Percentiles rank a stretch among this genome's conserved stretches.
phyloP scores from a whole-genome alignment of 1,139 yeast genomes.

The Kodamaea alishanica region DNA sequence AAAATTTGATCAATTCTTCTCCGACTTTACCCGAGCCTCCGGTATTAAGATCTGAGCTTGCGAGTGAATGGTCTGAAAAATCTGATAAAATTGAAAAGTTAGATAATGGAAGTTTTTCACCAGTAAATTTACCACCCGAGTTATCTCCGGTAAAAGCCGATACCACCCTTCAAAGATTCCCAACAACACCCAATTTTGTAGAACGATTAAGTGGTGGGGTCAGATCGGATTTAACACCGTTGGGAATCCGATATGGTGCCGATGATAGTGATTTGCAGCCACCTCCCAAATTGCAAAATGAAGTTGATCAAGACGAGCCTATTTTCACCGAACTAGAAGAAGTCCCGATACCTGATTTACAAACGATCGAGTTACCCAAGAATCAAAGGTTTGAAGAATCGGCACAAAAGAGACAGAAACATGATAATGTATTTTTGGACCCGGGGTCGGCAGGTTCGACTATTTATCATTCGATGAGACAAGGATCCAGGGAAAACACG shows the following conservation, averaged over 20 bases:
- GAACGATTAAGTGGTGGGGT: constrained; percentile 16
- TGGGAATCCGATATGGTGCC: constrained; percentile 21
- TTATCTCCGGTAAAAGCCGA: constrained; percentile 15
- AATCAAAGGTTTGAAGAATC: constrained; percentile 1
- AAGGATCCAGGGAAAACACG: constrained; percentile 17
- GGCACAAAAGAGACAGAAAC: constrained; percentile 6
- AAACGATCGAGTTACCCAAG: constrained; percentile 6
- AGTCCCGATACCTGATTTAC: constrained; percentile 14
- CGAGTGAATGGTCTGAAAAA: constrained; percentile 3
- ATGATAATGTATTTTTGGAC: constrained; percentile 36
- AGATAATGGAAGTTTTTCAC: constrained; percentile 22
- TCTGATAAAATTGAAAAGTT: constrained; percentile 7
- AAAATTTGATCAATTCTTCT: constrained; percentile 44
- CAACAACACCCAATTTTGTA: constrained; percentile 45
- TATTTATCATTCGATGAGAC: constrained; percentile 29
- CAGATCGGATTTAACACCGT: constrained; percentile 22
- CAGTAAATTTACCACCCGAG: constrained; percentile 21
- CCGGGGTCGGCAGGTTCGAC: constrained; percentile 27
- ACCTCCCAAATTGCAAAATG: constrained; percentile 28
- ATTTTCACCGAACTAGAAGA: constrained; percentile 13
- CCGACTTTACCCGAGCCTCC: constrained; percentile 52
- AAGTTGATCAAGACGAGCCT: constrained; percentile 4
- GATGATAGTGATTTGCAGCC: constrained; percentile 33
- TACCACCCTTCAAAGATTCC: constrained; percentile 42
- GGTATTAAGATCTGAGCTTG: constrained; percentile 33